A percentile compares a stretch with the other conserved stretches of the same genome.
Evolutionary conservation across 805 yeast genomes (phyloP).

Genomic region (Myxozyma kluyveri): DNA sequence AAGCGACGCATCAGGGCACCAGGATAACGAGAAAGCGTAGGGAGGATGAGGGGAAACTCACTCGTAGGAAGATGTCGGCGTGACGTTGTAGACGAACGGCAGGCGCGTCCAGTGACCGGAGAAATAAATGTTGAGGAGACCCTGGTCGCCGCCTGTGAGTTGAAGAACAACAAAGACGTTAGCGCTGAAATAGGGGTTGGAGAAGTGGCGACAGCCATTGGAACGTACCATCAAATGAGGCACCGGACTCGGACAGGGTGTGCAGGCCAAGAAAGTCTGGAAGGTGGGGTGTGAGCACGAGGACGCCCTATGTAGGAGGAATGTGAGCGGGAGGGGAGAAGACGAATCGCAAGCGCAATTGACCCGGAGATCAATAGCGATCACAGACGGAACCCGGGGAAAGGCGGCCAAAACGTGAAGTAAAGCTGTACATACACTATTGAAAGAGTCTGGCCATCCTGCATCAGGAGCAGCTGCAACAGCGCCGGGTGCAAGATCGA

Average conservation of each 20-base stretch:
- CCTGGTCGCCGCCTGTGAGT: slow-evolving; percentile 70
- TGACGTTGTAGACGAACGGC: slow-evolving; percentile 83
- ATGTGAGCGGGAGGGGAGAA: background rate
- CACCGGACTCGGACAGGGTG: slow-evolving; percentile 34
- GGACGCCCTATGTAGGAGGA: slow-evolving; percentile 44
- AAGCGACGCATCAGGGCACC: background rate
- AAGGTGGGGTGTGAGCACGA: slow-evolving; percentile 55
- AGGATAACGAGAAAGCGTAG: background rate
- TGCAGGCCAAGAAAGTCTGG: slow-evolving; percentile 46
- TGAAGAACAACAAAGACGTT: background rate
- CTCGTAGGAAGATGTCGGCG: slow-evolving; percentile 62
- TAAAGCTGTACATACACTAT: slow-evolving; percentile 47
- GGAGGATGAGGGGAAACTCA: slow-evolving; percentile 40
- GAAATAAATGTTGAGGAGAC: slow-evolving; percentile 75
- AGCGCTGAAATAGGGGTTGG: background rate
- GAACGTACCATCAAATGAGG: slow-evolving; percentile 64
- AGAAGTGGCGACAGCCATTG: background rate
- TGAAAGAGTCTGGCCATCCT: slow-evolving; percentile 92
- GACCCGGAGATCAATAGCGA: too few species aligned
- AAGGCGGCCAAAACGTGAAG: background rate
- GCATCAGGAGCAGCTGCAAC: slow-evolving; percentile 65
- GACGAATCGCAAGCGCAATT: too few species aligned
- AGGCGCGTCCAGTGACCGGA: slow-evolving; percentile 59
- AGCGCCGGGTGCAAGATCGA: slow-evolving; percentile 3
- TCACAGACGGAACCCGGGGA: too few species aligned